These are phyloP conservation scores for Coemansia sp. DNA, from an alignment of 192 early-diverging fungal species.

Conservation along the genomic window DNA sequence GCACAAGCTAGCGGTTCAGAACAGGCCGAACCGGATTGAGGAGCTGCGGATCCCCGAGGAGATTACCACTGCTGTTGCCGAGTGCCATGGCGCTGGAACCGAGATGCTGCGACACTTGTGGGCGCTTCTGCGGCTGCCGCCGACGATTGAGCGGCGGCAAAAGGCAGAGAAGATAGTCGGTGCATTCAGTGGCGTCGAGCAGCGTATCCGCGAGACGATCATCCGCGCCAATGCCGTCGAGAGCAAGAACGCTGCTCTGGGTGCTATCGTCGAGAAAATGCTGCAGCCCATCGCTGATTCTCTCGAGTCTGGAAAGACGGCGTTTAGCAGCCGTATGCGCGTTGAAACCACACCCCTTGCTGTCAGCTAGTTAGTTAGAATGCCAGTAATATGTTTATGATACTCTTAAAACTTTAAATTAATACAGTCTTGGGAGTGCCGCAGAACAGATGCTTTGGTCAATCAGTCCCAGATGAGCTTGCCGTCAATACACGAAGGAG, in stretches of 20 bases:
- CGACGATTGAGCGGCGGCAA: constrained; percentile 27
- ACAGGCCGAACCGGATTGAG: constrained; percentile 39
- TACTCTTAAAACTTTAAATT: not conserved
- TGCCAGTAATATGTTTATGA: not conserved
- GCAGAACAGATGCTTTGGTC: no score
- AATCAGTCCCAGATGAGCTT: constrained; percentile 46
- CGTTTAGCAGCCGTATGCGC: constrained; percentile 13
- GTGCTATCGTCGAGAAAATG: constrained; percentile 41
- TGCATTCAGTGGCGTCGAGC: constrained; percentile 30
- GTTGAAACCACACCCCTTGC: not conserved
- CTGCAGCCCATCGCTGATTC: constrained; percentile 47
- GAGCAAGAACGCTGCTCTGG: constrained; percentile 34
- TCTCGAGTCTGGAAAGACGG: constrained; percentile 24
- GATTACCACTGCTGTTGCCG: constrained; percentile 28
- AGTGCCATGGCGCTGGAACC: constrained; percentile 52
- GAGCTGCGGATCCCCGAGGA: constrained; percentile 42
- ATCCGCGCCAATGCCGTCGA: constrained; percentile 24
- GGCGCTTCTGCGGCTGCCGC: constrained; percentile 41
- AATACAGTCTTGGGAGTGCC: no score
- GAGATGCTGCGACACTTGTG: constrained; percentile 58
- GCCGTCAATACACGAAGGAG: constrained; percentile 25
- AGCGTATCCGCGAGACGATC: constrained; percentile 40
- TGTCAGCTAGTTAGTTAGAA: not conserved
- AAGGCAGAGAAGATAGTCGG: constrained; percentile 45
- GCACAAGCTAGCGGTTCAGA: constrained; percentile 20